Percentiles rank a stretch among this genome's conserved stretches.
Evolutionary conservation across 768 basidiomycete species (phyloP).

Genomic region (Steccherinum ochraceum): DNA sequence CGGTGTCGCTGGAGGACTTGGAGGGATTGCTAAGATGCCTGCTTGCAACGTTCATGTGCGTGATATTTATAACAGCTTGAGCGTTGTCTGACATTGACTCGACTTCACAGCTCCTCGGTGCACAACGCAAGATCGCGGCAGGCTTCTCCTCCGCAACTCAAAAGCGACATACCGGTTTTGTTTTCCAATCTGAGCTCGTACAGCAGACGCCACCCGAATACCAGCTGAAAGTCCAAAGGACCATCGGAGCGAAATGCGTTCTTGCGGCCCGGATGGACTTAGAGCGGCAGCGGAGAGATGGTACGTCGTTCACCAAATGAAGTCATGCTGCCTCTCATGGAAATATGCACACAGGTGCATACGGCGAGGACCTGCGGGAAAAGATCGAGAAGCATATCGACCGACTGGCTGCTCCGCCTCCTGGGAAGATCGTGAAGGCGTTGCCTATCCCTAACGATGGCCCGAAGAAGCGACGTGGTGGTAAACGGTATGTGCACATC

Average conservation of each 20-base stretch:
- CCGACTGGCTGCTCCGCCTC: constrained; percentile 87
- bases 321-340: too few relatives aligned
- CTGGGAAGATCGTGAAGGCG: constrained; percentile 88
- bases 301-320: constrained; percentile 32
- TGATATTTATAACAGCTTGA: neutral
- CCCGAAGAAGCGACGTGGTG: constrained; percentile 91
- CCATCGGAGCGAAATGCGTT: constrained; percentile 86
- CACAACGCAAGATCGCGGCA: constrained; percentile 85
- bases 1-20: constrained; percentile 92
- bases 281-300: constrained; percentile 77
- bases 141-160: constrained; percentile 88
- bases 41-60: constrained; percentile 91
- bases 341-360: constrained; percentile 63
- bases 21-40: constrained; percentile 89
- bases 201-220: constrained; percentile 84
- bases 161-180: constrained; percentile 91
- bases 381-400: constrained; percentile 94
- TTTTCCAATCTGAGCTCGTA: constrained; percentile 90
- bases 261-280: constrained; percentile 92
- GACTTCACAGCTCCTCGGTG: constrained; percentile 87
- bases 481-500: constrained; percentile 64
- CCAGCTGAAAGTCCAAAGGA: constrained; percentile 87
- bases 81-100: neutral
- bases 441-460: constrained; percentile 93
- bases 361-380: constrained; percentile 71